phyloP scores from a whole-genome alignment of 257 asterid species.

The Ophiorrhiza pumila region DNA sequence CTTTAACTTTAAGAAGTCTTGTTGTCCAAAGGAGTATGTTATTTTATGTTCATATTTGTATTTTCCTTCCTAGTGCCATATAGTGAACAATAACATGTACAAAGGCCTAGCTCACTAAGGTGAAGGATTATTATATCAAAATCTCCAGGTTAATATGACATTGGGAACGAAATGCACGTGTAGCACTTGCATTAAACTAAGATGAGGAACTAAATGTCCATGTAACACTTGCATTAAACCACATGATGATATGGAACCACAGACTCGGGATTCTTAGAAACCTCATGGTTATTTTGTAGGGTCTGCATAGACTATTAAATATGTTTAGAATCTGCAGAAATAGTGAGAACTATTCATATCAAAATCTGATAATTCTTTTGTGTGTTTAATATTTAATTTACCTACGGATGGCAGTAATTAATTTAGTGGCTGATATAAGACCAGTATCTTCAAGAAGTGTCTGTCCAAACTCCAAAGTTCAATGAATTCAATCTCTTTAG shows the following conservation, averaged over 20 bases:
- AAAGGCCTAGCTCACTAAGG: not conserved
- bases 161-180: not conserved
- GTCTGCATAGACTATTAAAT: not conserved
- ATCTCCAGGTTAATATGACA: not conserved
- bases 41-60: not conserved
- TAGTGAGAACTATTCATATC: not conserved
- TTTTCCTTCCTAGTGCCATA: not conserved
- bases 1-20: constrained; percentile 3
- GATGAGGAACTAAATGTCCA: not conserved
- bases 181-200: not conserved
- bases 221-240: not conserved
- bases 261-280: not conserved
- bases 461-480: not conserved
- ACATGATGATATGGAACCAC: not conserved
- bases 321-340: not conserved
- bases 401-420: not conserved
- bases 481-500: not conserved
- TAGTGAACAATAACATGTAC: not conserved
- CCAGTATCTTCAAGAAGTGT: no score
- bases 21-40: not conserved
- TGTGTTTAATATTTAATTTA: not conserved
- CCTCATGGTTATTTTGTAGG: not conserved
- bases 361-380: not conserved
- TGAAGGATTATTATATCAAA: not conserved
- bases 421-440: not conserved